phyloP scores from a whole-genome alignment of 495 filamentous ascomycete species.

The Aspergillus nidulans region DNA sequence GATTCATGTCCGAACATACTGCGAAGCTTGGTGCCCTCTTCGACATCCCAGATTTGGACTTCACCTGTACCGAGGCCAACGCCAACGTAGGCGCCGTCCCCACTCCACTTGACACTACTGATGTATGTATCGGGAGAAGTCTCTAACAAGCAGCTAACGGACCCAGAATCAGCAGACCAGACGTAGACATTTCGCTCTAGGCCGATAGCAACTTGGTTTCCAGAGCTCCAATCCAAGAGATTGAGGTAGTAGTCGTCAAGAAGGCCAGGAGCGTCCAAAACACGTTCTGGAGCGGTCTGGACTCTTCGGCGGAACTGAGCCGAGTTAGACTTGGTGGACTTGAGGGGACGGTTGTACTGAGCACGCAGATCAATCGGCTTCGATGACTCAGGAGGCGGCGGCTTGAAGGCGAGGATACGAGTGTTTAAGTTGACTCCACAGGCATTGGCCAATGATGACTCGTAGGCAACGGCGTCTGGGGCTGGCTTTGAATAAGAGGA shows the following conservation, averaged over 20 bases:
- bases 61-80: slow-evolving; percentile 94
- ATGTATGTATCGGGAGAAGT: slow-evolving; percentile 87
- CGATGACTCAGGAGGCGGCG: slow-evolving; percentile 89
- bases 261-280: slow-evolving; percentile 93
- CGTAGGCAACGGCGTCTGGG: slow-evolving; percentile 83
- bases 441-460: slow-evolving; percentile 84
- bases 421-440: slow-evolving; percentile 91
- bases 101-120: slow-evolving; percentile 97
- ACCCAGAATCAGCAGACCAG: slow-evolving; percentile 95
- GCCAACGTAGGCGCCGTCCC: slow-evolving; percentile 92
- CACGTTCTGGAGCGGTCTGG: slow-evolving; percentile 90
- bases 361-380: slow-evolving; percentile 96
- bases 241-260: slow-evolving; percentile 99
- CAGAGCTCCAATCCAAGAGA: slow-evolving; percentile 93
- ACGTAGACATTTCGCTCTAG: slow-evolving; percentile 96
- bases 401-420: slow-evolving; percentile 98
- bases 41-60: slow-evolving; percentile 98
- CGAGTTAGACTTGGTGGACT: slow-evolving; percentile 62
- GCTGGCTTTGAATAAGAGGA: slow-evolving; percentile 67
- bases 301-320: slow-evolving; percentile 88
- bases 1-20: slow-evolving; percentile 98
- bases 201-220: slow-evolving; percentile 96
- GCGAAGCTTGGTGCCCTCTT: slow-evolving; percentile 89
- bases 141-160: slow-evolving; percentile 82
- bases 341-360: slow-evolving; percentile 96